Base-by-base conservation (phyloP, 306 rosid species). In the Prunus mume region DNA sequence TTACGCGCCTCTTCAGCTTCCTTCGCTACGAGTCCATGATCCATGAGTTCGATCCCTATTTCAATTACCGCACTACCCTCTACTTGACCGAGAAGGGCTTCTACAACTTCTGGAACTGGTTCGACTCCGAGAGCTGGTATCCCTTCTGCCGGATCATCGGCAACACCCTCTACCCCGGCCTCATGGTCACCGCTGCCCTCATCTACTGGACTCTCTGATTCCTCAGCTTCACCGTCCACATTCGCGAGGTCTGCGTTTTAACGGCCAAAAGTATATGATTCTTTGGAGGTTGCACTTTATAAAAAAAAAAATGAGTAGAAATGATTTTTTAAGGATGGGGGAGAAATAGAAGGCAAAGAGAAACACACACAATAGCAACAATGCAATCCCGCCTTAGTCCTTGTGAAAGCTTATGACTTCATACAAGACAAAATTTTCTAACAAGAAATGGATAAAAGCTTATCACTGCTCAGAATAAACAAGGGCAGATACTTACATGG, bases 91-190 rank as follows among this genome's bases (percentile, higher is more conserved):
- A 85, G 73, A 82, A 92, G 6, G 99, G 99, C 51, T 92, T 96
- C 86, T 78, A 91, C 75, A 98, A 96, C 69, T 96, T 96, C 85
- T 96, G 98, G 99, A 96, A 92, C 84, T 96, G 97, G 99, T 96
- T 96, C 65, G 99, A 96, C 80, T 92, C 87, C 9, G 98, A 96
- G 65, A 91, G 97, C 51, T 96, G 99, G 99, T 92, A 96, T 68
- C 99, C 98, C 0, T 80, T 96, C 14, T 97, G 99, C 0, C 88
- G 98, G 32, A 96, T 96, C 88, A 77, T 96, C 14, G 99, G 98
- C 0, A 98, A 98, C 1, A 96, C 99, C 1, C 93, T 96, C 34
- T 96, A 92, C 84, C 99, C 99, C 1, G 98, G 98, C 0, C 97
- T 96, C 54, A 96, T 96, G 99, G 89, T 96, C 68, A 96, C 99